Conservation (phyloP, 257 asterid species). For the Solanum gandarillasii region DNA sequence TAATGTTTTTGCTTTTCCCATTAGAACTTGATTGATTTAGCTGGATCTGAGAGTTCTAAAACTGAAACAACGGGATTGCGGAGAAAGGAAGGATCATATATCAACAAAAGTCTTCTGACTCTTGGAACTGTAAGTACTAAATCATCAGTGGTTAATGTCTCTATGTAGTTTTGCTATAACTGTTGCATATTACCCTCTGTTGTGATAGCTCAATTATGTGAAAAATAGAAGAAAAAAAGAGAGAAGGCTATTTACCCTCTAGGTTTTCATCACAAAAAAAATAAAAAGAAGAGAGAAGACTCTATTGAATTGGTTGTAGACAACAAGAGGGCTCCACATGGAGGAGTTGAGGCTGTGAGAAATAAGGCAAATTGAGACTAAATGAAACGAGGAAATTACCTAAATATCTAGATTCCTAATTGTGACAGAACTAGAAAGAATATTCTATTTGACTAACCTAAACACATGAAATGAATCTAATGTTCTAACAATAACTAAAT, state of each 20-base stretch:
- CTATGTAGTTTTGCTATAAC: neutral
- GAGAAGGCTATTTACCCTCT: neutral
- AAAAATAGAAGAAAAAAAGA: neutral
- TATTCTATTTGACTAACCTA: neutral
- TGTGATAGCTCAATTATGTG: neutral
- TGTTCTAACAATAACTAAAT: neutral
- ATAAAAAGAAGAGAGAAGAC: neutral
- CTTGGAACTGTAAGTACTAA: slow-evolving; percentile 84
- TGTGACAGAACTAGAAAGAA: neutral
- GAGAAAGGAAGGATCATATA: slow-evolving; percentile 97
- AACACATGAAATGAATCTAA: neutral
- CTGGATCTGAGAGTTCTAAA: slow-evolving; percentile 98
- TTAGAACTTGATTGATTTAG: slow-evolving; percentile 87
- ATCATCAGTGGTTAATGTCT: neutral
- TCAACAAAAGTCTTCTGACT: slow-evolving; percentile 93
- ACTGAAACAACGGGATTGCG: slow-evolving; percentile 91
- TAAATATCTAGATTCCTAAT: neutral
- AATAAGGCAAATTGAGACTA: neutral
- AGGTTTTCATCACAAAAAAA: neutral
- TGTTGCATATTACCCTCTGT: neutral
- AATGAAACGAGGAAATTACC: neutral
- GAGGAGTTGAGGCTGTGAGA: neutral
- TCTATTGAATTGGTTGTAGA: neutral
- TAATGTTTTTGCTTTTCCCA: slow-evolving; percentile 11
- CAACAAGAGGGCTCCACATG: neutral